Conservation (phyloP, 371 early-diverging fungal species). For the Zychaea mexicana region DNA sequence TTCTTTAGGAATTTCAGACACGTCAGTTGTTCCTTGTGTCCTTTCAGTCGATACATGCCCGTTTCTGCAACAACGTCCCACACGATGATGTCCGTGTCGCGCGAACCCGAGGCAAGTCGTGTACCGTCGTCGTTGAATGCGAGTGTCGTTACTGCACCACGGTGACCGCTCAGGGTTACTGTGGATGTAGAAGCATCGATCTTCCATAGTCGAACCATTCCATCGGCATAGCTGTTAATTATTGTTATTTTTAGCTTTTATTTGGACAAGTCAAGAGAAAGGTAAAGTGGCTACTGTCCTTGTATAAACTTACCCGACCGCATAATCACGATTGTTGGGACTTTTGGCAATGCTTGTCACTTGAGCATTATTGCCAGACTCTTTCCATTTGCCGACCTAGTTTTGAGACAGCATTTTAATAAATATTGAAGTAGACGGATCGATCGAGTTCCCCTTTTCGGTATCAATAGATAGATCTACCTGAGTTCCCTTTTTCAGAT, state of each 20-base stretch:
- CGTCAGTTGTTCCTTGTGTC: conserved; percentile 94
- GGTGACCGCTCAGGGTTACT: conserved; percentile 92
- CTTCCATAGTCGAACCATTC: conserved; percentile 82
- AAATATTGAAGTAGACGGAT: neutral
- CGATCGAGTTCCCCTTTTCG: too few species aligned
- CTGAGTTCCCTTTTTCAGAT: conserved; percentile 81
- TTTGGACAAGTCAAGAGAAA: conserved; percentile 13
- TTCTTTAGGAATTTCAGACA: conserved; percentile 55
- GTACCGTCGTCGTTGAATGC: conserved; percentile 79
- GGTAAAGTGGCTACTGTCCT: too few species aligned
- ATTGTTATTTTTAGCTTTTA: neutral
- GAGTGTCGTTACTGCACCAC: conserved; percentile 82
- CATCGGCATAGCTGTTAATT: conserved; percentile 70
- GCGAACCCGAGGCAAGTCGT: conserved; percentile 87
- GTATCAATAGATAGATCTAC: conserved; percentile 34
- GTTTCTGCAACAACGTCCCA: conserved; percentile 95
- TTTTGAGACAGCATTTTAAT: neutral
- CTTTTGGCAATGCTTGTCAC: conserved; percentile 76
- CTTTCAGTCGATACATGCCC: conserved; percentile 87
- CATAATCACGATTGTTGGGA: conserved; percentile 68
- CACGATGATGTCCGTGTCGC: conserved; percentile 90
- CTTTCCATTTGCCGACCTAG: conserved; percentile 73
- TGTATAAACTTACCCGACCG: conserved; percentile 70
- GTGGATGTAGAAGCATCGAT: conserved; percentile 39
- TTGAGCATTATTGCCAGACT: conserved; percentile 76